Evolutionary conservation across 805 yeast genomes (phyloP), one percentile per base, ranked within the genome.

Genomic region (Nakazawaea anatomiae): DNA sequence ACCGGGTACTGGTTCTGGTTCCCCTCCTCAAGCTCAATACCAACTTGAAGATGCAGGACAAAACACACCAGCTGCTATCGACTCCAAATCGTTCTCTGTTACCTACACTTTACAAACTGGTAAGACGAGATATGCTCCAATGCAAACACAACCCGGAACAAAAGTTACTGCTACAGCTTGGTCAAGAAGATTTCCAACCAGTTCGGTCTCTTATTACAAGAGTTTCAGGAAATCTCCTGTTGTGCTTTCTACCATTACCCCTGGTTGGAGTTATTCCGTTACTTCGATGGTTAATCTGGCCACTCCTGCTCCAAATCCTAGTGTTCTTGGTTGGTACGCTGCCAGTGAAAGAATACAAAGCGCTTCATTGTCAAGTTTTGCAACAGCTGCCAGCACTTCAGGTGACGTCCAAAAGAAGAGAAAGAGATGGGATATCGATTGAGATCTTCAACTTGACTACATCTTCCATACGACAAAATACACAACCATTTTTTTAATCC

Each of bases 61-160:
- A n/a, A 66, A 77, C 1, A 63, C 71, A 6, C 72, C 78, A 4
- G 67, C 69, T 6, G 72, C 72, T 30, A 74, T 71, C 57, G 65
- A 71, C 34, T 68, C 81, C 0, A 67, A 64, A 10, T 83, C 89
- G 2, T 85, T 85, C 64, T 63, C 83, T 3, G 70, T 90, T 6
- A 77, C 95, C 2, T 92, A 91, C 69, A 77, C 88, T 3, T 55
- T 59, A 58, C 98, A 92, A 70, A 85, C 94, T 0, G 96, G 96
- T 32, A 66, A 58, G 25, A 80, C 87, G 8, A 78, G 91, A 59
- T 88, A 69, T 66, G 97, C 98, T 1, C 97, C 97, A 48, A 89
- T 90, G 96, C 97, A 91, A 69, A 64, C 74, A 53, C 96, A 89
- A 68, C 97, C 99, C 5, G 87, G 85, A 4, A 61, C 86, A 1